Evolutionary conservation across 2,329 filamentous ascomycete species (phyloP).

Genomic region (Macrophomina pseudophaseolina): DNA sequence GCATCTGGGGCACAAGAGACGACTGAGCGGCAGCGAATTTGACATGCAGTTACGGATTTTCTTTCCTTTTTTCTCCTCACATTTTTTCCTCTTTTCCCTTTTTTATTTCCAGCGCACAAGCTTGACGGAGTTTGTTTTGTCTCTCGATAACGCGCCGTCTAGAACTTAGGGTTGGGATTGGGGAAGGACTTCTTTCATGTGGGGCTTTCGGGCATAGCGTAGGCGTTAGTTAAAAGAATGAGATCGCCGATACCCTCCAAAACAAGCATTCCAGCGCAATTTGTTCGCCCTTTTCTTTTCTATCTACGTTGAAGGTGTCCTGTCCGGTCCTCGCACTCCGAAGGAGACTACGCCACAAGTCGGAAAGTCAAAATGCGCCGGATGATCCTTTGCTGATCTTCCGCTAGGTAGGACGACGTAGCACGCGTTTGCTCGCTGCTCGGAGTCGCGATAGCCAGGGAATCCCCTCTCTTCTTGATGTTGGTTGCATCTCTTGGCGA

Average conservation of each 20-base stretch:
- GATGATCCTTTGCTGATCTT: neutral
- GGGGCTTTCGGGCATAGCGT: constrained; percentile 16
- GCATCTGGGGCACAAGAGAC: constrained; percentile 41
- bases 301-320: too few species aligned
- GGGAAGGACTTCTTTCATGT: neutral
- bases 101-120: neutral
- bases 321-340: too few species aligned
- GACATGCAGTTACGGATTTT: neutral
- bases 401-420: neutral
- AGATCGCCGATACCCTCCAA: constrained; percentile 18
- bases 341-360: neutral
- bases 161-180: neutral
- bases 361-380: neutral
- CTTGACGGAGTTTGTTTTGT: neutral
- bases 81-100: too few species aligned
- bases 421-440: neutral
- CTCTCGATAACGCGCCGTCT: neutral
- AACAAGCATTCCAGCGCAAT: neutral
- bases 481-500: too few species aligned
- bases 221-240: constrained; percentile 7
- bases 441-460: neutral
- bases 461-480: too few species aligned
- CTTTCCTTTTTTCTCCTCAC: neutral
- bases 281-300: too few species aligned
- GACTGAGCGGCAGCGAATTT: constrained; percentile 14